These are phyloP conservation scores for Amanita fuliginea DNA, from an alignment of 768 basidiomycete species.

Conservation along the genomic window DNA sequence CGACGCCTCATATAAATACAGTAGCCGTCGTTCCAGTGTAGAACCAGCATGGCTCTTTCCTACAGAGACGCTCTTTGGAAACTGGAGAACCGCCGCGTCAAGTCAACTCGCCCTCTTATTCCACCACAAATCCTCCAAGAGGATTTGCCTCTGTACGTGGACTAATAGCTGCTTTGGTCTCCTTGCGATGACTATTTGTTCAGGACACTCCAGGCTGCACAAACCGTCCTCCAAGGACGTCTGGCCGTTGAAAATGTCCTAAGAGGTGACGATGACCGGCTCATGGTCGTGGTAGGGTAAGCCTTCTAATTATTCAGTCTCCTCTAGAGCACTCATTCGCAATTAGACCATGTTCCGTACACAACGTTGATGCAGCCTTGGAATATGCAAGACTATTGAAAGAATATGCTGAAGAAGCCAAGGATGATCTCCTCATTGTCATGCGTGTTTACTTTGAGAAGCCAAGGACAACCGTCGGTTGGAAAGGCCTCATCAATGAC, in stretches of 20 bases:
- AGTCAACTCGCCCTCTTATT: slow-evolving; percentile 78
- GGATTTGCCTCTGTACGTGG: slow-evolving; percentile 72
- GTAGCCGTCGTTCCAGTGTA: slow-evolving; percentile 2
- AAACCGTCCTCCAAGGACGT: slow-evolving; percentile 85
- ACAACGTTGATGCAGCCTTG: slow-evolving; percentile 75
- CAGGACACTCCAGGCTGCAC: slow-evolving; percentile 70
- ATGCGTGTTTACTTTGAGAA: slow-evolving; percentile 99
- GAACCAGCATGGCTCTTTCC: slow-evolving; percentile 48
- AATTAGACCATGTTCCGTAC: slow-evolving; percentile 84
- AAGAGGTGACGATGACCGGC: slow-evolving; percentile 80
- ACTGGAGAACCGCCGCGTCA: slow-evolving; percentile 83
- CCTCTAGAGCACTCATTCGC: neutral
- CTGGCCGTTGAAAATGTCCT: slow-evolving; percentile 69
- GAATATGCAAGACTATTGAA: slow-evolving; percentile 79
- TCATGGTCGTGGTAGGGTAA: slow-evolving; percentile 86
- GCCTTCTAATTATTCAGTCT: slow-evolving; percentile 12
- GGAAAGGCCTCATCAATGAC: slow-evolving; percentile 99
- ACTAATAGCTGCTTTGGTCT: slow-evolving; percentile 4
- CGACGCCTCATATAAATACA: neutral
- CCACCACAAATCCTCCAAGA: slow-evolving; percentile 93
- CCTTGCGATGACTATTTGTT: slow-evolving; percentile 2
- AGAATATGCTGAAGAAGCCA: slow-evolving; percentile 68
- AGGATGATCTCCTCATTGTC: slow-evolving; percentile 84
- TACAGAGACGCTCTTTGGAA: slow-evolving; percentile 72
- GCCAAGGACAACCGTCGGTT: slow-evolving; percentile 90